These are phyloP conservation scores for Psidium guajava DNA, from an alignment of 345 rosid genomes.

Conservation along the genomic window DNA sequence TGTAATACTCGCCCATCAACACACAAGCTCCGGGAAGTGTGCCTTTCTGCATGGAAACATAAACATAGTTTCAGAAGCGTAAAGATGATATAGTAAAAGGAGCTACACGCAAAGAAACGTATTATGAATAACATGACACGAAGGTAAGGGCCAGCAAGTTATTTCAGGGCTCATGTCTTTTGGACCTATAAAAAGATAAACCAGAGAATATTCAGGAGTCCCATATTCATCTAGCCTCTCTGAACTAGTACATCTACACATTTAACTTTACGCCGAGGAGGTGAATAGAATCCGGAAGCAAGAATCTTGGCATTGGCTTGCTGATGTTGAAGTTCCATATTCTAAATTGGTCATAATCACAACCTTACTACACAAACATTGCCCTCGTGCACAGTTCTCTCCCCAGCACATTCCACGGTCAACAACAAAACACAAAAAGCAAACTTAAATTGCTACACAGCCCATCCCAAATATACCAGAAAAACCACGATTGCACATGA, in stretches of 20 bases:
- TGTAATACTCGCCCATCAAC: constrained; percentile 28
- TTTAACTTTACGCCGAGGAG: not conserved
- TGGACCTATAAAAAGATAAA: not conserved
- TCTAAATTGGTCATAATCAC: not conserved
- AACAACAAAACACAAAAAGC: not conserved
- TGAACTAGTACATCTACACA: not conserved
- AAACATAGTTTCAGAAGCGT: not conserved
- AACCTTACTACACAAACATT: not conserved
- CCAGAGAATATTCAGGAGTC: not conserved
- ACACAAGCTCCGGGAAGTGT: not conserved
- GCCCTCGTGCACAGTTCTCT: not conserved
- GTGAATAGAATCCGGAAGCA: not conserved
- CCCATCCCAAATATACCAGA: not conserved
- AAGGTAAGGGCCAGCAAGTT: not conserved
- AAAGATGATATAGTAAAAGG: not conserved
- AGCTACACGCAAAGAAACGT: not conserved
- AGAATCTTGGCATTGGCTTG: not conserved
- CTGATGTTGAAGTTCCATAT: not conserved
- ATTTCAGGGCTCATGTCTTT: not conserved
- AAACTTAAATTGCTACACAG: not conserved
- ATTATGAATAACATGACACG: not conserved
- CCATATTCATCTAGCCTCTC: not conserved
- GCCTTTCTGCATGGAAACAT: not conserved
- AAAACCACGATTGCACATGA: not conserved
- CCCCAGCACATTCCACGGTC: not conserved